Evolutionary conservation across 2,329 filamentous ascomycete species (phyloP), one percentile per base, ranked within the genome.

Genomic region (Colletotrichum shisoi): DNA sequence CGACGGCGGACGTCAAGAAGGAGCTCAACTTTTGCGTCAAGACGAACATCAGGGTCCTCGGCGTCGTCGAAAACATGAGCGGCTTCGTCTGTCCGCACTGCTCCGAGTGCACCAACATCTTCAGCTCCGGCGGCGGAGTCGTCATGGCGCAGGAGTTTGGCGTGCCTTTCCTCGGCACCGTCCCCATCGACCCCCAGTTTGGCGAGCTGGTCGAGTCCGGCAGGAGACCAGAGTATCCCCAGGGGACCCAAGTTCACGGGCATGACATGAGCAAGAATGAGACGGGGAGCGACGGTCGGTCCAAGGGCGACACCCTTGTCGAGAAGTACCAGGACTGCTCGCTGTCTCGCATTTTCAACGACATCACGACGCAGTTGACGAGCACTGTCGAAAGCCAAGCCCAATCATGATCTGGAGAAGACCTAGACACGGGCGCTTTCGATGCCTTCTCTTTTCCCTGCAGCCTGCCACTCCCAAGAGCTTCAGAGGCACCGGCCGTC

Each of bases 1-100:
- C 93, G 13, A 96, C 94, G 34, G 91, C 93, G 0, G 95, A 99
- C 75, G 95, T 99, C 44, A 90, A 92, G 74, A 97, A 97, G 76
- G 94, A 97, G 78, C 85, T 97, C 70, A 97, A 97, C 77, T 97
- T 97, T 76, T 97, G 94, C 79, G 83, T 83, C 58, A 97, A 97
- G 81, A 94, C 92, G 1, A 86, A 87, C 37, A 89, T 97, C 56
- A 83, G 85, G 2, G 88, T 96, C 42, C 82, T 98, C 12, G 95
- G 95, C 0, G 94, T 99, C 1, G 86, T 99, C 52, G 95, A 99
- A 81, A 99, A 99, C 76, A 98, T 99, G 95, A 90, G 89, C 71
- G 92, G 92, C 2, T 96, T 92, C 73, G 91, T 95, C n/a, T 95
- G 92, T 74, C 88, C 88, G 7, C 86, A 90, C 74, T 91, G 89